These are phyloP conservation scores for Sisymbrium altissimum DNA, from an alignment of 345 rosid species.

Conservation along the genomic window DNA sequence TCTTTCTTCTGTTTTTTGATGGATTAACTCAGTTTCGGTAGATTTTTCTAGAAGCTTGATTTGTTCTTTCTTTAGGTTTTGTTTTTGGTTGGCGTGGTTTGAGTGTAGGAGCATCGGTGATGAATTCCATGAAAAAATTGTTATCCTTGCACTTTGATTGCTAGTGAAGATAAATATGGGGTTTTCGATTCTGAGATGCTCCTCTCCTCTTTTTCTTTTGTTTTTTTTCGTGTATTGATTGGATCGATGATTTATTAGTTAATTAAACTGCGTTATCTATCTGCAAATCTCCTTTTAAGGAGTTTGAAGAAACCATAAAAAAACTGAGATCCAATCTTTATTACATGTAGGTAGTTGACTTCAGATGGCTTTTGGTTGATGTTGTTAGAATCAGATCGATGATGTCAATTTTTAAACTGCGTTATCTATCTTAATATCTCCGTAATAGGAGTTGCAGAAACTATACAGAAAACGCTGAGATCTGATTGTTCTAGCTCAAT, in stretches of 20 bases:
- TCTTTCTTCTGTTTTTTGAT: too few relatives aligned
- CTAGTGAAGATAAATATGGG: slow-evolving; percentile 53
- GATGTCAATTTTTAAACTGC: slow-evolving; percentile 26
- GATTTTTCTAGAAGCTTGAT: not conserved
- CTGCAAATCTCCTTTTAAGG: slow-evolving; percentile 33
- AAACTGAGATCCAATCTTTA: slow-evolving; percentile 39
- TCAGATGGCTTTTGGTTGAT: not conserved
- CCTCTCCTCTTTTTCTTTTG: not conserved
- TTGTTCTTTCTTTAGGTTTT: not conserved
- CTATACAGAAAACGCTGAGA: slow-evolving; percentile 32
- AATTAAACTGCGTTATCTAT: slow-evolving; percentile 44
- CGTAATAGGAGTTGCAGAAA: slow-evolving; percentile 26
- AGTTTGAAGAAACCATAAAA: slow-evolving; percentile 26
- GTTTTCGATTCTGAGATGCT: slow-evolving; percentile 36
- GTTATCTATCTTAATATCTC: slow-evolving; percentile 34
- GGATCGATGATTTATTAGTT: slow-evolving; percentile 36
- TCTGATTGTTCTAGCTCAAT: slow-evolving; percentile 5
- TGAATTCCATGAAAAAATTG: slow-evolving; percentile 41
- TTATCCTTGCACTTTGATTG: slow-evolving; percentile 79
- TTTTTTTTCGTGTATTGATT: not conserved
- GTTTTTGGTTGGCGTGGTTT: slow-evolving; percentile 25
- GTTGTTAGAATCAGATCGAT: slow-evolving; percentile 24
- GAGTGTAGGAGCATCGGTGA: slow-evolving; percentile 38
- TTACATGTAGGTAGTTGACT: too few relatives aligned
- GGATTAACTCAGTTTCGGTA: too few relatives aligned